Conservation (phyloP, 2,329 filamentous ascomycete species). For the Septoria petroselini region DNA sequence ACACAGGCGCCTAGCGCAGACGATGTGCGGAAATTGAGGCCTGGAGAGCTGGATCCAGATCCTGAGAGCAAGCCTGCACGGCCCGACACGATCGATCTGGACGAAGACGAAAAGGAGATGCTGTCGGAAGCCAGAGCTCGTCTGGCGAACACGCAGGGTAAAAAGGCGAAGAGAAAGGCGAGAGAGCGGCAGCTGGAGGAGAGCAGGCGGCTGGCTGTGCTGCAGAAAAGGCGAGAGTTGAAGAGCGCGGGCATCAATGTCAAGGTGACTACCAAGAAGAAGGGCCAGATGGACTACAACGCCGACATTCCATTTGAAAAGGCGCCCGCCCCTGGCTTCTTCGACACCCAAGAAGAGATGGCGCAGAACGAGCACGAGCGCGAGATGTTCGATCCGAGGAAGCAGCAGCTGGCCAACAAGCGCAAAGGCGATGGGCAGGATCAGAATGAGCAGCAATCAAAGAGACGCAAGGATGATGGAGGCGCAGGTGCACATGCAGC, state of each 20-base stretch:
- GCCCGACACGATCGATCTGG: slow-evolving; percentile 94
- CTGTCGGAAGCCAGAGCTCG: slow-evolving; percentile 93
- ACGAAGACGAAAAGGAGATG: slow-evolving; percentile 99
- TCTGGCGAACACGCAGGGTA: slow-evolving; percentile 95
- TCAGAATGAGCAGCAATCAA: slow-evolving; percentile 65
- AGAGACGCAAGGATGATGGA: slow-evolving; percentile 77
- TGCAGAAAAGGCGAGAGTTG: slow-evolving; percentile 93
- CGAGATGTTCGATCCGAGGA: slow-evolving; percentile 84
- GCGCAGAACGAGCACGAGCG: slow-evolving; percentile 77
- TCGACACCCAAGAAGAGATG: slow-evolving; percentile 84
- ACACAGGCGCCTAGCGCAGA: slow-evolving; percentile 84
- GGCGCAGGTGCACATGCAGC: slow-evolving; percentile 78
- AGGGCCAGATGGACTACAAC: slow-evolving; percentile 99
- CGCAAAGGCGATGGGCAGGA: slow-evolving; percentile 90
- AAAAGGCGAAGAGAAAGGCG: slow-evolving; percentile 97
- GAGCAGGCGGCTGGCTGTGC: slow-evolving; percentile 78
- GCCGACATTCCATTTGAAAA: slow-evolving; percentile 98
- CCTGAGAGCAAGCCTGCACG: slow-evolving; percentile 93
- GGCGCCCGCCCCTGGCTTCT: slow-evolving; percentile 82
- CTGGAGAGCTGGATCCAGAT: slow-evolving; percentile 94
- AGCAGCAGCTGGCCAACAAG: slow-evolving; percentile 87
- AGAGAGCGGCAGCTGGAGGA: slow-evolving; percentile 94
- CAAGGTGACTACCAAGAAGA: slow-evolving; percentile 86
- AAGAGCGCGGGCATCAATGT: slow-evolving; percentile 98
- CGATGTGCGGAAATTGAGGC: slow-evolving; percentile 75